Evolutionary conservation across 345 rosid species (phyloP).

Genomic region (Eucalyptus tenuipes): DNA sequence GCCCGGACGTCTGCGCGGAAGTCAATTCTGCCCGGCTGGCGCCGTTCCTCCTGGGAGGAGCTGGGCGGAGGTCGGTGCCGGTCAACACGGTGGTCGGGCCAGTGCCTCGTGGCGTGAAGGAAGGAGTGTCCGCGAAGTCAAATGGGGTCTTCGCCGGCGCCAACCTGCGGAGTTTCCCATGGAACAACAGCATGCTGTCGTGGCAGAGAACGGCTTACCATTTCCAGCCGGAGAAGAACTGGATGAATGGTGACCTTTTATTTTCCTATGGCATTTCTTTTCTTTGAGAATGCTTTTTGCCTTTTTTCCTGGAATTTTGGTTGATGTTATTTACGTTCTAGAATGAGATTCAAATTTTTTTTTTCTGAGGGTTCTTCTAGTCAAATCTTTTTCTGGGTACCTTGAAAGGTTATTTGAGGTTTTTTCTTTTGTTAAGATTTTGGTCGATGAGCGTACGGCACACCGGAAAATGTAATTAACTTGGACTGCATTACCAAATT

Average conservation of each 20-base stretch:
- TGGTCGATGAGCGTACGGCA: not conserved
- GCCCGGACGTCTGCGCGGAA: not conserved
- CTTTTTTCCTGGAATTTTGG: not conserved
- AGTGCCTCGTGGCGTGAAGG: slow-evolving; percentile 24
- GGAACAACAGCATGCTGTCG: slow-evolving; percentile 80
- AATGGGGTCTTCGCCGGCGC: not conserved
- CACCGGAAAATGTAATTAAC: not conserved
- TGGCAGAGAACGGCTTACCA: slow-evolving; percentile 95
- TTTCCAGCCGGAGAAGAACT: slow-evolving; percentile 86
- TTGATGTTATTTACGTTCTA: not conserved
- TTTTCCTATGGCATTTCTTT: not conserved
- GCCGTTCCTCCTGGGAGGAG: not conserved
- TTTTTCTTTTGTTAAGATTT: not conserved
- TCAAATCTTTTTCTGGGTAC: not conserved
- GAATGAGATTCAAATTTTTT: not conserved
- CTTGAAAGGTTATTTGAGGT: not conserved
- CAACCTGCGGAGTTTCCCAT: slow-evolving; percentile 17
- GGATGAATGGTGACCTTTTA: slow-evolving; percentile 79
- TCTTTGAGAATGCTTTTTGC: not conserved
- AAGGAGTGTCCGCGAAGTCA: slow-evolving; percentile 78
- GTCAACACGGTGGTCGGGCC: not conserved
- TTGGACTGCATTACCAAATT: not conserved
- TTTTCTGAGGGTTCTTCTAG: not conserved
- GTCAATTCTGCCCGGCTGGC: not conserved
- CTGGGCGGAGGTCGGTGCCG: not conserved